Evolutionary conservation across 1,284 basidiomycete genomes (phyloP).

Genomic region (Erythrobasidium hasegawianum): DNA sequence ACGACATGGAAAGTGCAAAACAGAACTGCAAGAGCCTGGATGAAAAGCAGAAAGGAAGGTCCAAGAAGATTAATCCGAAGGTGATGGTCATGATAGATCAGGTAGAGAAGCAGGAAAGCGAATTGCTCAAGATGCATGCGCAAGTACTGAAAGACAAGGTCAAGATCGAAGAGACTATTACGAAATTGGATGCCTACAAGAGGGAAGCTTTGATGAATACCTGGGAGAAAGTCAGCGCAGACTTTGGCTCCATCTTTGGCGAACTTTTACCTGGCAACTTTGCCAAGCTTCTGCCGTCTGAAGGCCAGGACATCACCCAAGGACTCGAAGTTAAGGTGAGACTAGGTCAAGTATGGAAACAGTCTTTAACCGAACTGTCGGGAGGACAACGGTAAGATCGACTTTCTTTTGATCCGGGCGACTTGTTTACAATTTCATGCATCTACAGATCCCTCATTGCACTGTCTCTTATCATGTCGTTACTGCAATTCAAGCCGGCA

Average conservation of each 20-base stretch:
- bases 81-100: conserved; percentile 97
- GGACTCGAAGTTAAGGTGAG: conserved; percentile 96
- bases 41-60: conserved; percentile 76
- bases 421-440: too few relatives aligned
- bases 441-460: conserved; percentile 80
- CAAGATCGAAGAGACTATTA: conserved; percentile 94
- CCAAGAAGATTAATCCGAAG: conserved; percentile 92
- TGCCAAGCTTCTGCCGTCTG: conserved; percentile 88
- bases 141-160: conserved; percentile 90
- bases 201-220: conserved; percentile 88
- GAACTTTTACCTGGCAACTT: conserved; percentile 96
- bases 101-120: conserved; percentile 88
- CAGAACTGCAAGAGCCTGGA: conserved; percentile 73
- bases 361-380: conserved; percentile 90
- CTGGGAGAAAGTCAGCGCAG: conserved; percentile 90
- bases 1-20: conserved; percentile 64
- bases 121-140: conserved; percentile 79
- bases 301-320: conserved; percentile 86
- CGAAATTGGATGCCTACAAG: conserved; percentile 90
- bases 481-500: conserved; percentile 98
- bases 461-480: conserved; percentile 92
- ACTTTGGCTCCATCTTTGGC: conserved; percentile 94
- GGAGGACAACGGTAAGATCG: conserved; percentile 82
- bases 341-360: conserved; percentile 94
- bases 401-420: too few relatives aligned